These are phyloP conservation scores for Phytophthora pistaciae DNA, from an alignment of 352 stramenopile genomes.

Conservation along the genomic window DNA sequence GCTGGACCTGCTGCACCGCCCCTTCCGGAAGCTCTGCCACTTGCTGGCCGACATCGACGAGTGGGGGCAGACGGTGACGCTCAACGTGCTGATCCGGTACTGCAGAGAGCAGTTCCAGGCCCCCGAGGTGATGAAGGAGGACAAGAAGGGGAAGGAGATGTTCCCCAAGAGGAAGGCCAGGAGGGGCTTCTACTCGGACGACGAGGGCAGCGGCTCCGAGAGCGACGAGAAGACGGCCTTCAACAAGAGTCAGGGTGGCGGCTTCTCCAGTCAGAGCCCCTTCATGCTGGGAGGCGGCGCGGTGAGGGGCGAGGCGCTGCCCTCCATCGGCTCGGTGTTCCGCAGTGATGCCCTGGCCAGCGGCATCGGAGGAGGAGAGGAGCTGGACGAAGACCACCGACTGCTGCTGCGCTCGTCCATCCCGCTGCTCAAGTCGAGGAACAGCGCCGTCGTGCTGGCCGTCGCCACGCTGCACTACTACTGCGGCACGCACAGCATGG, in stretches of 20 bases:
- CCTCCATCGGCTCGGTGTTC: conserved; percentile 82
- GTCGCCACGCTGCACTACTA: conserved; percentile 98
- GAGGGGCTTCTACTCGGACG: conserved; percentile 97
- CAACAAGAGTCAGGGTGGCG: conserved; percentile 27
- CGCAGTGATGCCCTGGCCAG: conserved; percentile 73
- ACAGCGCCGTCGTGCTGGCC: conserved; percentile 97
- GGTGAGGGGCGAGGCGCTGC: conserved; percentile 53
- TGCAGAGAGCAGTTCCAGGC: conserved; percentile 96
- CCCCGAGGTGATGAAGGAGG: conserved; percentile 62
- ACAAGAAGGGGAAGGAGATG: conserved; percentile 61
- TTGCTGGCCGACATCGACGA: conserved; percentile 99
- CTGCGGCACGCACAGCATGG: conserved; percentile 92
- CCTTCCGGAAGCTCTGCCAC: conserved; percentile 98
- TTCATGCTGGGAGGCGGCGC: conserved; percentile 49
- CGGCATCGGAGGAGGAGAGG: conserved; percentile 71
- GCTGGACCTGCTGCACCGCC: conserved; percentile 95
- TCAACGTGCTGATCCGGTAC: conserved; percentile 97
- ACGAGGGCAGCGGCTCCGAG: conserved; percentile 92
- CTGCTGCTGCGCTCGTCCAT: conserved; percentile 96
- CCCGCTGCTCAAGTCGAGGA: conserved; percentile 97
- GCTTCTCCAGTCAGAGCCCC: conserved; percentile 46
- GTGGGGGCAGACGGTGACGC: conserved; percentile 97
- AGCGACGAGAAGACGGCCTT: conserved; percentile 29
- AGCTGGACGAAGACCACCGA: conserved; percentile 97
- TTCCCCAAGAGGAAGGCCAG: conserved; percentile 81